phyloP scores from a whole-genome alignment of 176 grass and related monocot genomes.

The Zizania latifolia region DNA sequence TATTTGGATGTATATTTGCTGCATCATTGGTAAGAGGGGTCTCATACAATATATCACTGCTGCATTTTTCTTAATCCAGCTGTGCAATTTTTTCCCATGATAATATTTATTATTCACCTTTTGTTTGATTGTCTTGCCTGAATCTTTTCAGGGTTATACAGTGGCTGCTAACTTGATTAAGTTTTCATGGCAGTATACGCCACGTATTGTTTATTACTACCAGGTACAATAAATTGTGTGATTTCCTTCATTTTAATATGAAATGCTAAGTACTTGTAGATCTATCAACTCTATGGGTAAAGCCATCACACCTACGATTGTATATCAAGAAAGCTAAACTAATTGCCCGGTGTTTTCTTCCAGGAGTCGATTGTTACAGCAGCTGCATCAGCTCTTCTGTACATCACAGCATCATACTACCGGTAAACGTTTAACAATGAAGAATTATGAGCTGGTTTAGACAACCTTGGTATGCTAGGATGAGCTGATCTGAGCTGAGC shows the following conservation, averaged over 20 bases:
- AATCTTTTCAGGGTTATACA: conserved; percentile 48
- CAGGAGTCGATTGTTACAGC: conserved; percentile 45
- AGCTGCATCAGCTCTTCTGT: conserved; percentile 30
- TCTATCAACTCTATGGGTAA: not conserved
- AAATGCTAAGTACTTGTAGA: not conserved
- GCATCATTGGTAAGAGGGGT: conserved; percentile 50
- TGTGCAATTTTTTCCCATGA: not conserved
- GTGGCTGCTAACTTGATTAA: conserved; percentile 32
- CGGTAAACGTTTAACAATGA: conserved; percentile 13
- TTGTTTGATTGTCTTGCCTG: conserved; percentile 12
- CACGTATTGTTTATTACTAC: conserved; percentile 50
- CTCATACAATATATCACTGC: not conserved
- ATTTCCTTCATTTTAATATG: not conserved
- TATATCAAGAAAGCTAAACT: not conserved
- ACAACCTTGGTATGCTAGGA: conserved; percentile 1
- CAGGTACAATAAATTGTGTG: conserved; percentile 44
- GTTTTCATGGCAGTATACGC: conserved; percentile 37
- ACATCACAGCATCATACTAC: conserved; percentile 43
- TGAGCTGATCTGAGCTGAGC: not conserved
- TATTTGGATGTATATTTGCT: conserved; percentile 80
- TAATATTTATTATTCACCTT: not conserved
- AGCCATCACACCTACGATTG: not conserved
- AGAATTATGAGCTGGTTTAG: not conserved
- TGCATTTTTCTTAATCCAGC: not conserved
- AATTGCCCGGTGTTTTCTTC: not conserved